These are phyloP conservation scores for Curvularia hawaiiensis DNA, from an alignment of 2,329 filamentous ascomycete genomes.

Conservation along the genomic window DNA sequence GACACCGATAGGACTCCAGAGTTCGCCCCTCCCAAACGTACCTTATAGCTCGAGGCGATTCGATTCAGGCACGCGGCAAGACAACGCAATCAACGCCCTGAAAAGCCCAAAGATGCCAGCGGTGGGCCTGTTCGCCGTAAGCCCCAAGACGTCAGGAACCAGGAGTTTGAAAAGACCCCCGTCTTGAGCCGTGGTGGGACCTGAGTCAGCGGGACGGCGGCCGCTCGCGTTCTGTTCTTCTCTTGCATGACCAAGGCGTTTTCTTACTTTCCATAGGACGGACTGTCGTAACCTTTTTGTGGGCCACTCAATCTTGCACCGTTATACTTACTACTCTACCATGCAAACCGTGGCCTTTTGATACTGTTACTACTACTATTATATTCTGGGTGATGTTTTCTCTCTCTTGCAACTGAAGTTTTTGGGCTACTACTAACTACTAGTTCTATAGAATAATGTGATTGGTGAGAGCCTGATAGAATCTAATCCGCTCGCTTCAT, in stretches of 20 bases:
- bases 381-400: no score
- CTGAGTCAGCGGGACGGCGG: neutral
- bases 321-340: no score
- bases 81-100: conserved; percentile 15
- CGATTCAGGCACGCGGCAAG: conserved; percentile 15
- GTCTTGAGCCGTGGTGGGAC: conserved; percentile 14
- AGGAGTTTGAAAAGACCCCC: conserved; percentile 34
- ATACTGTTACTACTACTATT: no score
- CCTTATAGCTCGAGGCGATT: conserved; percentile 18
- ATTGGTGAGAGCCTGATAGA: no score
- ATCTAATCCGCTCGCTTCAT: no score
- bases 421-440: no score
- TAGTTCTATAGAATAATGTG: no score
- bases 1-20: conserved; percentile 23
- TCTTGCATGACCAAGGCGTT: conserved; percentile 19
- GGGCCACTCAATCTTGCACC: neutral
- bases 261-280: neutral
- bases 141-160: conserved; percentile 30
- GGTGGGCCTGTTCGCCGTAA: conserved; percentile 37
- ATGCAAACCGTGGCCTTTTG: no score
- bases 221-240: neutral
- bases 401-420: no score
- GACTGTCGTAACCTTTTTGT: neutral
- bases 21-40: conserved; percentile 26
- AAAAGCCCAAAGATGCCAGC: conserved; percentile 33